phyloP scores from a whole-genome alignment of 1,284 basidiomycete species.

The Heterobasidion irregulare region DNA sequence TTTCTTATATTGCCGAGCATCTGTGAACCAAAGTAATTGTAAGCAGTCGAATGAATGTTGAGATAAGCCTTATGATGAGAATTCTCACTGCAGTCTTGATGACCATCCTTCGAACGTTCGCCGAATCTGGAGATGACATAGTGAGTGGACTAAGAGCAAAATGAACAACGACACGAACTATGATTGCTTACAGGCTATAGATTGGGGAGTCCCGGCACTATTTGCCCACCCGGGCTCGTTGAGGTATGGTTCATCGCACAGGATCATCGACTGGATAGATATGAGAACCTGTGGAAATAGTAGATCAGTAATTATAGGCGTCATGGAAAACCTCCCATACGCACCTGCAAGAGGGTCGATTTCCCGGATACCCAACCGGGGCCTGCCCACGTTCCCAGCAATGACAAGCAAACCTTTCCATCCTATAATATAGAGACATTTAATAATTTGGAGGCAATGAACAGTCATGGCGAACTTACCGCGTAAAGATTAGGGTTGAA shows the following conservation, averaged over 20 bases:
- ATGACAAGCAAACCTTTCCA: slow-evolving; percentile 85
- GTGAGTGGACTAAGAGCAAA: slow-evolving; percentile 2
- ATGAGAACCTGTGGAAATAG: slow-evolving; percentile 59
- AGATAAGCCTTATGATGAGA: slow-evolving; percentile 1
- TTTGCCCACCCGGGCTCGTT: slow-evolving; percentile 87
- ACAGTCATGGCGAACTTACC: slow-evolving; percentile 30
- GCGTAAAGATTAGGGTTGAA: slow-evolving; percentile 92
- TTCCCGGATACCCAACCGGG: slow-evolving; percentile 31
- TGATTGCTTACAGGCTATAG: slow-evolving; percentile 54
- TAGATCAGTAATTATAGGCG: slow-evolving; percentile 1
- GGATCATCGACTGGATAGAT: slow-evolving; percentile 91
- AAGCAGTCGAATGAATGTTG: background rate
- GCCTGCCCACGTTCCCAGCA: slow-evolving; percentile 87
- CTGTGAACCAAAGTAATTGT: slow-evolving; percentile 25
- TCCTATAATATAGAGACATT: slow-evolving; percentile 36
- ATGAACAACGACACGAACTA: background rate
- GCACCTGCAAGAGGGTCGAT: slow-evolving; percentile 39
- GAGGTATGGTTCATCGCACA: slow-evolving; percentile 82
- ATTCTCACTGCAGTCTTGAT: slow-evolving; percentile 70
- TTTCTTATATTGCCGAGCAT: slow-evolving; percentile 81
- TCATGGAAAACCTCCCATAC: background rate
- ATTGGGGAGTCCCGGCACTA: slow-evolving; percentile 61
- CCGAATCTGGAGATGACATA: slow-evolving; percentile 48
- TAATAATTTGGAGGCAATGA: slow-evolving; percentile 1
- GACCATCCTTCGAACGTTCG: slow-evolving; percentile 85